Base-by-base conservation (phyloP, 1,139 yeast genomes). In the Hyphopichia fennica region DNA sequence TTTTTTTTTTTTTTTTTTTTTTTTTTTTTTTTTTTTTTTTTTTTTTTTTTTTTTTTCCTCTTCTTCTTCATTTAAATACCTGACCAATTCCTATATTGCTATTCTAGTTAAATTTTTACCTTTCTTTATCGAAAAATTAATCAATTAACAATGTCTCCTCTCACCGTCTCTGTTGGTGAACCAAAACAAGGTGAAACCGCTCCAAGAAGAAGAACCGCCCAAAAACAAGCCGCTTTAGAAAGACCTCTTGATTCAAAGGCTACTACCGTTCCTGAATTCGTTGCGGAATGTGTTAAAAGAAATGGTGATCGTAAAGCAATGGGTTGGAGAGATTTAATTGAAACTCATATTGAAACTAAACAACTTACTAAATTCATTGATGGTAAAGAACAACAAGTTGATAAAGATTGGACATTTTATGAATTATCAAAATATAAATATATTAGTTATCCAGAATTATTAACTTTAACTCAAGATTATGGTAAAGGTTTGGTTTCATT, bases 111-210 rank as follows among this genome's bases (percentile, higher is more conserved):
- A 25, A 25, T 25, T 25, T 11, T 4, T 8, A 25, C 4, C 4
- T 25, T 25, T 25, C 11, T 11, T 25, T 9, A 22, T 22, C 9
- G 23, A 22, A 22, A 22, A 22, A 22, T 22, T 22, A 27, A n/a
- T 5, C 11, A 17, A 16, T 31, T 16, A 16, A 31, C 13, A 9
- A 64, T 64, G 71, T 57, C 58, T 38, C 69, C 65, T 41, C 64
- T 69, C 41, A 72, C 77, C 30, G 91, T 87, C 32, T 82, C 83
- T 31, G 95, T 87, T 30, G 96, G 95, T 31, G 84, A 85, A 45
- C 91, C 93, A 33, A 79, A 79, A 56, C 78, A 80, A 10, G 95
- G 95, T 46, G 97, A 91, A 69, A 87, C 96, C 23, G 96, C 96
- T 3, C 96, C 96, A 50, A 82, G 96, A 69, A 82, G 96, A 70